Percentiles rank a stretch among this genome's conserved stretches.
These are phyloP conservation scores for Colletotrichum lupini DNA, from an alignment of 2,329 filamentous ascomycete genomes.

Conservation along the genomic window DNA sequence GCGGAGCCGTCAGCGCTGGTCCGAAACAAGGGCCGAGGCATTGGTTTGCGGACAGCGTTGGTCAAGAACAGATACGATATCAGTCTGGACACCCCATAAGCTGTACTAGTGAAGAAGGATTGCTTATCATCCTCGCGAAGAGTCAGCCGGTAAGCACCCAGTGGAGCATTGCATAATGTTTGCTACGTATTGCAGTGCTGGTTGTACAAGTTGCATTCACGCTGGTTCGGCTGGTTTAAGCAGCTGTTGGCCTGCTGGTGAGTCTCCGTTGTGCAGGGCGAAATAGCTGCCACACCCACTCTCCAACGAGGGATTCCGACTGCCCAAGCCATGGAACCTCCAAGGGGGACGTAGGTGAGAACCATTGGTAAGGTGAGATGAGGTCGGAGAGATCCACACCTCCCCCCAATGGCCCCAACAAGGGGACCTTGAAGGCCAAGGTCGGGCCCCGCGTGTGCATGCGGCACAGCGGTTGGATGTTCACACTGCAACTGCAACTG, in stretches of 20 bases:
- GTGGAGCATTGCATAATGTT: background rate
- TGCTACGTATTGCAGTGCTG: background rate
- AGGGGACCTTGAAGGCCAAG: slow-evolving; percentile 25
- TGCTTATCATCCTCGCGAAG: background rate
- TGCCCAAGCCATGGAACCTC: background rate
- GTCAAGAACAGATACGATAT: background rate
- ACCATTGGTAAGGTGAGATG: background rate
- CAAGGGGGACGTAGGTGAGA: no score
- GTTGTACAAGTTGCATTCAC: background rate
- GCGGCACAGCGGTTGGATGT: slow-evolving; percentile 14
- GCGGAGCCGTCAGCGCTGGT: background rate
- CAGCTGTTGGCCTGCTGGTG: background rate
- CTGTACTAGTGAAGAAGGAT: background rate
- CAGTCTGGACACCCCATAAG: background rate
- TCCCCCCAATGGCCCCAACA: background rate
- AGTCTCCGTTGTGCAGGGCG: background rate
- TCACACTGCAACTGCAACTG: background rate
- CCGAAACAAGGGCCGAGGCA: background rate
- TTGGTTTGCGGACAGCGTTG: background rate
- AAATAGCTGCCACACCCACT: background rate
- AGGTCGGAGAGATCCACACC: slow-evolving; percentile 7
- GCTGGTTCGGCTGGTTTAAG: background rate
- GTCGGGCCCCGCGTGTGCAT: slow-evolving; percentile 5
- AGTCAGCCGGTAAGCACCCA: background rate
- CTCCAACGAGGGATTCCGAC: background rate